Percentiles rank a stretch among this genome's conserved stretches.
These are phyloP conservation scores for Pilobolus umbonatus DNA, from an alignment of 192 early-diverging fungal species.

Conservation along the genomic window DNA sequence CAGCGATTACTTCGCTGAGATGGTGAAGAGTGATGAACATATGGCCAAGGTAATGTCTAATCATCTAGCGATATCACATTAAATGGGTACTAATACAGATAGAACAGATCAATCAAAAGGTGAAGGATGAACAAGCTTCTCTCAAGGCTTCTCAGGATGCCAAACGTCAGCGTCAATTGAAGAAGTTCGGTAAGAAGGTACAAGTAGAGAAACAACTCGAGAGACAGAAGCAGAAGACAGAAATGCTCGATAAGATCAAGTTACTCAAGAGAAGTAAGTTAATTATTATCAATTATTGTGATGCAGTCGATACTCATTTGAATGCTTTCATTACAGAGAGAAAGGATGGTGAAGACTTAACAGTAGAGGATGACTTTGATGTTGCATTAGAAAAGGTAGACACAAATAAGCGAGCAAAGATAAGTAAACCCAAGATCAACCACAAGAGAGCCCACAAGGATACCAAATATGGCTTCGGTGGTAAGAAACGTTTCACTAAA, in stretches of 20 bases:
- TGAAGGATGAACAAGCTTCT: slow-evolving; percentile 77
- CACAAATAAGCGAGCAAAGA: slow-evolving; percentile 24
- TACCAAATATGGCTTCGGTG: slow-evolving; percentile 89
- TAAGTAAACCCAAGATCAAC: slow-evolving; percentile 14
- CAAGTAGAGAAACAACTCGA: slow-evolving; percentile 89
- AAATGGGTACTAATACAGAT: no score
- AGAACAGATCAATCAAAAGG: slow-evolving; percentile 72
- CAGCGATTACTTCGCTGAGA: slow-evolving; percentile 97
- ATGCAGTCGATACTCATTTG: background rate
- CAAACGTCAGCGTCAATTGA: slow-evolving; percentile 80
- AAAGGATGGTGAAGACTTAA: slow-evolving; percentile 42
- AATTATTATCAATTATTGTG: background rate
- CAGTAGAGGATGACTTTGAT: slow-evolving; percentile 65
- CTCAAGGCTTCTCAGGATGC: slow-evolving; percentile 82
- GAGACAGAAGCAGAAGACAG: slow-evolving; percentile 80
- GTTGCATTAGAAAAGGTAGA: slow-evolving; percentile 54
- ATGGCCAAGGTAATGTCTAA: slow-evolving; percentile 62
- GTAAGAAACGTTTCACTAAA: slow-evolving; percentile 75
- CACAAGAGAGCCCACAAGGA: slow-evolving; percentile 67
- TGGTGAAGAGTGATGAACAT: slow-evolving; percentile 95
- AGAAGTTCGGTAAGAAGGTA: slow-evolving; percentile 98
- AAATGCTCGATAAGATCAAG: slow-evolving; percentile 89
- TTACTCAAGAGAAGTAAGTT: slow-evolving; percentile 81
- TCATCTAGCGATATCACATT: no score
- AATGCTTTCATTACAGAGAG: slow-evolving; percentile 38